Conservation (phyloP, 2,329 filamentous ascomycete genomes). For the Ophiostoma novo-ulmi region DNA sequence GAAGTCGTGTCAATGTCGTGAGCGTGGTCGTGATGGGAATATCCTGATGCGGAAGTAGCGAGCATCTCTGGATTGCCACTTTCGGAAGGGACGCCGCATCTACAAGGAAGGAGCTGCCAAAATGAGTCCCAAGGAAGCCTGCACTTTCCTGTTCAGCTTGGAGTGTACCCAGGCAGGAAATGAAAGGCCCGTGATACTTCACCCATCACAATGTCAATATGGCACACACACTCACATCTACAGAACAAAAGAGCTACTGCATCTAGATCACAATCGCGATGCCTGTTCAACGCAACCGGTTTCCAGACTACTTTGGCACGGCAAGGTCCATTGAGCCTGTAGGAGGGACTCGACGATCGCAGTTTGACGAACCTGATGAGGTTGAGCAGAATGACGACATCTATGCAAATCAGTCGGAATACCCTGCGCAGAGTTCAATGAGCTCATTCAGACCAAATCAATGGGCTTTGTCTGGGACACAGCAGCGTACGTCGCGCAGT, state of each 20-base stretch:
- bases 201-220: not conserved
- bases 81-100: not conserved
- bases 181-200: not conserved
- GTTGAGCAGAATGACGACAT: not conserved
- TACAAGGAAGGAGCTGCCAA: not conserved
- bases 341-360: not conserved
- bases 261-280: not conserved
- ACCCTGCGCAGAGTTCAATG: not conserved
- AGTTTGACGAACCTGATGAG: not conserved
- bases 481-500: not conserved
- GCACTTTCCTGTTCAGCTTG: not conserved
- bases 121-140: not conserved
- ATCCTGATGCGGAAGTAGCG: not conserved
- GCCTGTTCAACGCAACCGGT: constrained; percentile 12
- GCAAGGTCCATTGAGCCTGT: constrained; percentile 8
- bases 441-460: constrained; percentile 16
- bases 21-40: not conserved
- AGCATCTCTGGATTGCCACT: not conserved
- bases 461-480: constrained; percentile 15
- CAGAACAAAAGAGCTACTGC: not conserved
- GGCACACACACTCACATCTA: not conserved
- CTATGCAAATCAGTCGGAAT: not conserved
- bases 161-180: not conserved
- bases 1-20: constrained; percentile 21
- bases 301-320: constrained; percentile 23